Base-by-base conservation (phyloP, 306 rosid species). In the Crotalaria pallida region DNA sequence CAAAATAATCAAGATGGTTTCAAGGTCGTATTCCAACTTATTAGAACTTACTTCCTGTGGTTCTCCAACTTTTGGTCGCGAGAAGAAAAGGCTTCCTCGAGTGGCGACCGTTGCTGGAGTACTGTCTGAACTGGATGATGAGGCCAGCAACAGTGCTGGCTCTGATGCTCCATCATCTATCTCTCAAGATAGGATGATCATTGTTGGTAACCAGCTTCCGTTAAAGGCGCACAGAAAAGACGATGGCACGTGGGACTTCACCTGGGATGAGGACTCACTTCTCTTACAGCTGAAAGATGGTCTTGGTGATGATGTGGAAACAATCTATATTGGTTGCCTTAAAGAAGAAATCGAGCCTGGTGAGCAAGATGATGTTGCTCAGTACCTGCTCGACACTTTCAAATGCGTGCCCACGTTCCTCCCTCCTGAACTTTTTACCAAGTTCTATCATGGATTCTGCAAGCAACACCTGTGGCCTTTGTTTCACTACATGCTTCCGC, bases 371-470 rank as follows among this genome's bases (percentile, higher is more conserved):
- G 92, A 86, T 67, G 91, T 91, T 69, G 97, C 97, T 59, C 96
- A 83, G 65, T 80, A 78, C 63, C 80, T 91, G 81, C 92, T 91
- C 33, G 96, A 91, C 33, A 80, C 73, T 48, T 91, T 83, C 85
- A 86, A 84, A 70, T 88, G 97, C 43, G 97, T 91, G 1, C 97
- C 97, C 0, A 87, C 97, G 4, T 91, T 91, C 59, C 81, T 91
- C 52, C 89, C 92, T 40, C 84, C 91, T 1, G 92, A 85, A n/a
- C 92, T 88, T 51, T 91, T 88, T 59, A 88, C 51, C 60, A 91
- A 88, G 73, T 91, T 91, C 88, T 91, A 91, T 70, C 97, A 87
- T 74, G 97, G 96, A 34, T 91, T 91, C 81, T 91, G 97, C 78
- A 91, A 91, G 58, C 97, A 91, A 59, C 89, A 91, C 58, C 68